These are phyloP conservation scores for Candida broadrunensis DNA, from an alignment of 805 yeast species.

Conservation along the genomic window DNA sequence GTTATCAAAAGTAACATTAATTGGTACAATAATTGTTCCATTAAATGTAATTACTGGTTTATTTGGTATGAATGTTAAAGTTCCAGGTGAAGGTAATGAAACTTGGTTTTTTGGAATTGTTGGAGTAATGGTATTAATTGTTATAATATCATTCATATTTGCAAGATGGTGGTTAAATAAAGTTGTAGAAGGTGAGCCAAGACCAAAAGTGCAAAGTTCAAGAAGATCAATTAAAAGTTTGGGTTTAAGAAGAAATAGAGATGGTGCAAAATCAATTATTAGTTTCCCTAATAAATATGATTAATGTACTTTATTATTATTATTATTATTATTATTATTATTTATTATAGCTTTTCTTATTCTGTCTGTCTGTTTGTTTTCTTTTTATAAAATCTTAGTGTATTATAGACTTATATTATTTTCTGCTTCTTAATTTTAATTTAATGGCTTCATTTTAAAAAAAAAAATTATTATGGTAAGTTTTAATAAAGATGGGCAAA, in stretches of 20 bases:
- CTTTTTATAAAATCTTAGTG: too few species aligned
- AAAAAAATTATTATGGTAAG: too few species aligned
- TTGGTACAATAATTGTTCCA: constrained; percentile 90
- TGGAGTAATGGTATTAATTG: constrained; percentile 23
- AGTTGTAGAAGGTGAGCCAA: constrained; percentile 9
- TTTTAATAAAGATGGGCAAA: too few species aligned
- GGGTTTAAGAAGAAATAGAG: constrained; percentile 21
- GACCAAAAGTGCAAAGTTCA: constrained; percentile 7
- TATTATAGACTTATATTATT: too few species aligned
- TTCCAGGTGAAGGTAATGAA: constrained; percentile 64
- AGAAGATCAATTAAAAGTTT: constrained; percentile 25
- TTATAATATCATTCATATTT: constrained; percentile 11
- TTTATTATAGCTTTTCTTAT: too few species aligned
- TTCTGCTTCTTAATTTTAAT: too few species aligned
- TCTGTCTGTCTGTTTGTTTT: too few species aligned
- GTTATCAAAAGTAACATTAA: constrained; percentile 81
- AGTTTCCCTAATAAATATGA: constrained; percentile 38
- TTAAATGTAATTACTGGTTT: constrained; percentile 86
- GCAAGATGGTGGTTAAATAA: constrained; percentile 20
- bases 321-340: too few species aligned
- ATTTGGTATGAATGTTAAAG: constrained; percentile 92
- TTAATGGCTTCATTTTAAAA: too few species aligned
- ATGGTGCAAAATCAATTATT: constrained; percentile 36
- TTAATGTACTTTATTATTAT: too few species aligned
- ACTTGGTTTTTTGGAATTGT: constrained; percentile 30